A percentile compares a stretch with the other conserved stretches of the same genome.
Evolutionary conservation across 2,329 filamentous ascomycete genomes (phyloP).

Genomic region (Clarireedia homoeocarpa): DNA sequence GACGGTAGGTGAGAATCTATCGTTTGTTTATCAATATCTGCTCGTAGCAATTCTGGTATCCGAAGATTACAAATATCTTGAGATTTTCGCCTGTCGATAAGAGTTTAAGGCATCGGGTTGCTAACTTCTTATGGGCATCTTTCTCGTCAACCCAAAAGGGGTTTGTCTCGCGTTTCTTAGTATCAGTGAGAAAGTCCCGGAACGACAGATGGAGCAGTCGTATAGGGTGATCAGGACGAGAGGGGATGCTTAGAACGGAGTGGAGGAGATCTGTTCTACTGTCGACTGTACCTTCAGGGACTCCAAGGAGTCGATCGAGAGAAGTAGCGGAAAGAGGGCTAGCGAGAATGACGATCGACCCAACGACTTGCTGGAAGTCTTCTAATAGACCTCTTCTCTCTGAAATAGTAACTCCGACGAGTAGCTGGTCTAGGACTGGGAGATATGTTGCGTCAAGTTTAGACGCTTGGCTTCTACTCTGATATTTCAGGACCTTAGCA

Average conservation of each 20-base stretch:
- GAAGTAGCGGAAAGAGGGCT: slow-evolving; percentile 4
- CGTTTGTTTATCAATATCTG: slow-evolving; percentile 30
- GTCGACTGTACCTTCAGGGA: neutral
- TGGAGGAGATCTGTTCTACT: neutral
- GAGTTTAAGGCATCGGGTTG: slow-evolving; percentile 31
- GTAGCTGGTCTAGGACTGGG: slow-evolving; percentile 1
- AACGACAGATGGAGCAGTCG: slow-evolving; percentile 6
- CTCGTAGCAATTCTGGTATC: slow-evolving; percentile 21
- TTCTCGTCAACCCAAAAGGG: slow-evolving; percentile 33
- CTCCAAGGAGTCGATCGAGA: neutral
- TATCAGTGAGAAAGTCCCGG: slow-evolving; percentile 13
- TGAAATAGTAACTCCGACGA: neutral
- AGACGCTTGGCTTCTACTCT: neutral
- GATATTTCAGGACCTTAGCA: neutral
- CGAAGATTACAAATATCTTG: slow-evolving; percentile 32
- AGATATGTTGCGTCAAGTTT: slow-evolving; percentile 1
- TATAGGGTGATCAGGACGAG: neutral
- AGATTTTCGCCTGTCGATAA: slow-evolving; percentile 27
- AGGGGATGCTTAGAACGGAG: neutral
- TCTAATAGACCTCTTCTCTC: neutral
- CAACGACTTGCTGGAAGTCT: slow-evolving; percentile 3
- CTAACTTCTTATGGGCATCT: slow-evolving; percentile 27
- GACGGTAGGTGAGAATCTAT: slow-evolving; percentile 20
- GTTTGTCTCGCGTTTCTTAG: slow-evolving; percentile 11
- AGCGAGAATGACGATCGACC: slow-evolving; percentile 1